A percentile compares a stretch with the other conserved stretches of the same genome.
phyloP scores from a whole-genome alignment of 1,284 basidiomycete species.

The Omphalotus olearius region DNA sequence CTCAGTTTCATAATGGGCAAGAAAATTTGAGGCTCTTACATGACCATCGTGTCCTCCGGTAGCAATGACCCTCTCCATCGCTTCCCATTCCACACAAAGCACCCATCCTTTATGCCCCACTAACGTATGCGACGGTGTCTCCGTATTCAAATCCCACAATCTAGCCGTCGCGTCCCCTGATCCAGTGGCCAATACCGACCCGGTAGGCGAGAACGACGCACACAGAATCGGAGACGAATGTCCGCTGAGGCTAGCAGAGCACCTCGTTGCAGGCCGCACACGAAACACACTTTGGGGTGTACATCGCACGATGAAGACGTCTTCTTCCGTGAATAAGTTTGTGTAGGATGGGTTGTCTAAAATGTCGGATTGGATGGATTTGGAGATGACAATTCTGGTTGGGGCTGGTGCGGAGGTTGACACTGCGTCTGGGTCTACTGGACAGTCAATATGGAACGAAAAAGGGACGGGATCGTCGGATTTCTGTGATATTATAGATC shows the following conservation, averaged over 20 bases:
- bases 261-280: conserved; percentile 90
- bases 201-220: conserved; percentile 93
- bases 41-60: conserved; percentile 92
- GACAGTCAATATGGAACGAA: conserved; percentile 78
- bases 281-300: conserved; percentile 95
- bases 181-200: conserved; percentile 87
- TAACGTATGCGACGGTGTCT: conserved; percentile 87
- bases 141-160: conserved; percentile 93
- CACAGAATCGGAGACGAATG: conserved; percentile 94
- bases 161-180: conserved; percentile 93
- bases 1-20: not conserved
- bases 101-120: conserved; percentile 95
- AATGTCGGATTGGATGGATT: conserved; percentile 79
- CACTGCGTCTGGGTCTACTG: conserved; percentile 41
- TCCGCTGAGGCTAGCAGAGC: conserved; percentile 90
- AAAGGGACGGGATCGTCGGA: conserved; percentile 85
- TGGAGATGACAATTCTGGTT: conserved; percentile 74
- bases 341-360: conserved; percentile 56
- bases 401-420: conserved; percentile 41
- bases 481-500: conserved; percentile 1
- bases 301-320: conserved; percentile 82
- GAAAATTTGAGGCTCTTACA: conserved; percentile 40
- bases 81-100: conserved; percentile 96
- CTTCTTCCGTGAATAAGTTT: conserved; percentile 78
- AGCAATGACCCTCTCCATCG: conserved; percentile 84